Evolutionary conservation across 805 yeast species (phyloP), one percentile per base, ranked within the genome.

Genomic region (Wickerhamomyces bovis): DNA sequence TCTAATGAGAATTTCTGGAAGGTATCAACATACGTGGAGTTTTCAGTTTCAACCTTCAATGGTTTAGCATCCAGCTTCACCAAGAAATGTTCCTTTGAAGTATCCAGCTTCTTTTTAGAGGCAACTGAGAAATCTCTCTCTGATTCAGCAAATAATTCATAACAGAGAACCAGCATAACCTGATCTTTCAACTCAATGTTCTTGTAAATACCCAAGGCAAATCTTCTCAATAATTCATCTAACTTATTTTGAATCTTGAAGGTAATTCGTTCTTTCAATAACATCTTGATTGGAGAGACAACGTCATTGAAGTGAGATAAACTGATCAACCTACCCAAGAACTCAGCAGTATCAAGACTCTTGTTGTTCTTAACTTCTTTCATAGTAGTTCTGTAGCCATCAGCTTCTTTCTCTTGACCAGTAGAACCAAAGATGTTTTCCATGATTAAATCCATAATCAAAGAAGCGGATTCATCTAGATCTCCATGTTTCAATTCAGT

Each of bases 391-490:
- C 77, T 78, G 59, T 94, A 92, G 18, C 89, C 96, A 51, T 89
- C 97, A 6, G 94, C 90, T 53, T 94, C 98, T 62, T 94, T 92
- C 59, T 94, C 98, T 60, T 84, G 85, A 31, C 96, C 95, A 4
- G 96, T 86, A 10, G 83, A 77, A 21, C 99, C 99, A 64, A 94
- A 90, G 4, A 81, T 76, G 59, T 92, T 97, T 59, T 89, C 96
- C 96, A 92, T 92, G 20, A 90, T 73, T 15, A 89, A 71, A 20
- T 78, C 81, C 54, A 83, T 81, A 12, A 90, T 67, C 45, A 83
- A 55, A 2, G 68, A 68, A 4, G 83, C 77, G 11, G 80, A 72
- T 13, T 78, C 82, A 62, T 89, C 94, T 39, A 92, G 67, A 49
- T 87, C 95, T 8, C 96, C 95, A 53, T 78, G 85, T 0, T 59